Evolutionary conservation across 768 basidiomycete genomes (phyloP), one percentile per base, ranked within the genome.

Genomic region (Boletus sp.): DNA sequence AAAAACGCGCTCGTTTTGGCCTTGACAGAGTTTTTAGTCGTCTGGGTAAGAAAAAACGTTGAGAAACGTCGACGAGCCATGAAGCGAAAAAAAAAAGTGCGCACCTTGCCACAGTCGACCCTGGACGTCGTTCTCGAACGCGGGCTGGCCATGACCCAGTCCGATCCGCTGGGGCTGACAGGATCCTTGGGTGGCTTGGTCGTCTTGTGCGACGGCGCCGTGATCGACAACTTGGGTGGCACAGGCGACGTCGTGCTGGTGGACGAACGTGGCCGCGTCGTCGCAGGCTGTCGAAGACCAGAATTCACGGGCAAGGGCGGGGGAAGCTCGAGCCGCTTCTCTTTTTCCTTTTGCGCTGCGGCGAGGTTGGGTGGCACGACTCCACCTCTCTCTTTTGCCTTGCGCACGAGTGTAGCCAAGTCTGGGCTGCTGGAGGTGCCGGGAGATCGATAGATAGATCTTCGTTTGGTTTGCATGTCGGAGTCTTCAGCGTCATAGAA

Each of bases 341-440:
- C 75, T 47, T 66, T 64, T 54, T 64, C 66, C 45, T 67, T 67
- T 52, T 67, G 66, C 0, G 62, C 48, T 20, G 66, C 55, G 12
- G 40, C 74, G 69, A 72, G 65, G 69, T 58, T 56, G 62, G 69
- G 36, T 14, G 71, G 67, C 24, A 80, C 66, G 40, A 77, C 73
- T 0, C 76, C 80, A 18, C 83, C 83, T 49, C 81, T 77, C 65
- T 88, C 89, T 73, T 87, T 92, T 15, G 90, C 88, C 73, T 94
- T 94, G 59, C 87, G 81, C 52, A 94, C 71, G 52, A 97, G 79
- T 10, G 92, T 94, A 5, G 92, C 92, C 20, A 97, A 79, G 73
- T 98, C 94, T 29, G 94, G 95, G 67, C 89, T 93, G 64, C 90
- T 92, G 35, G 93, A 89, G 8, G 92, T 95, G 42, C 93, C 94